A percentile compares a stretch with the other conserved stretches of the same genome.
Conservation (phyloP, 805 yeast genomes). For the Kuraishia molischiana region DNA sequence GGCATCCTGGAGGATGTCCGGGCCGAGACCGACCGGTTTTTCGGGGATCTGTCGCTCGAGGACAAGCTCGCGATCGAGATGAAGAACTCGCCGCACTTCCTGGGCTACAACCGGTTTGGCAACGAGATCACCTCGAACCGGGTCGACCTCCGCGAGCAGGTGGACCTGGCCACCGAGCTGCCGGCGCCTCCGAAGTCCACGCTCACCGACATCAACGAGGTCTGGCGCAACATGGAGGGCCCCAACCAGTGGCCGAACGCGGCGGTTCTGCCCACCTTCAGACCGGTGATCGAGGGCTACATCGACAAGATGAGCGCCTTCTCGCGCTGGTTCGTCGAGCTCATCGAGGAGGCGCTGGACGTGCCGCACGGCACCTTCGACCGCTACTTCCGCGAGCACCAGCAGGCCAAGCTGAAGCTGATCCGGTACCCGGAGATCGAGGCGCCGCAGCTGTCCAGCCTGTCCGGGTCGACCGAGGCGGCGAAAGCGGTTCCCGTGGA, state of each 20-base stretch:
- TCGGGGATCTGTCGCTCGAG: conserved; percentile 30
- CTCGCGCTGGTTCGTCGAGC: conserved; percentile 28
- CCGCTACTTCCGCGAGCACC: conserved; percentile 38
- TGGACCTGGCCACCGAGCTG: conserved; percentile 46
- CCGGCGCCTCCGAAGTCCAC: conserved; percentile 24
- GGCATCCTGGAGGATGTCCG: conserved; percentile 18
- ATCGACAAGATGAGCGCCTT: conserved; percentile 35
- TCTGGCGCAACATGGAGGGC: conserved; percentile 43
- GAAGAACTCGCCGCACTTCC: conserved; percentile 48
- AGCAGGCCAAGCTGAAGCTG: conserved; percentile 43
- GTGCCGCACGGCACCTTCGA: conserved; percentile 34
- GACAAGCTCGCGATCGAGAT: conserved; percentile 37
- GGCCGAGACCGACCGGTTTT: conserved; percentile 29
- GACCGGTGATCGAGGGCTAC: conserved; percentile 29
- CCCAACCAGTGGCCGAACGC: conserved; percentile 47
- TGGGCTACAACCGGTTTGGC: conserved; percentile 47
- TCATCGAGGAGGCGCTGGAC: conserved; percentile 49
- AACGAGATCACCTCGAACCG: conserved; percentile 45
- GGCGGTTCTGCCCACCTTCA: conserved; percentile 29
- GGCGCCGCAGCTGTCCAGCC: conserved; percentile 5
- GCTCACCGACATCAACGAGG: conserved; percentile 14
- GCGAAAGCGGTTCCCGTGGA: conserved; percentile 17
- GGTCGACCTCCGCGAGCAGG: conserved; percentile 54
- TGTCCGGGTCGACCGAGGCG: conserved; percentile 15
- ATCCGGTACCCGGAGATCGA: conserved; percentile 45